A percentile compares a stretch with the other conserved stretches of the same genome.
Conservation (phyloP, 1,284 basidiomycete species). For the Cystobasidium pallidum region DNA sequence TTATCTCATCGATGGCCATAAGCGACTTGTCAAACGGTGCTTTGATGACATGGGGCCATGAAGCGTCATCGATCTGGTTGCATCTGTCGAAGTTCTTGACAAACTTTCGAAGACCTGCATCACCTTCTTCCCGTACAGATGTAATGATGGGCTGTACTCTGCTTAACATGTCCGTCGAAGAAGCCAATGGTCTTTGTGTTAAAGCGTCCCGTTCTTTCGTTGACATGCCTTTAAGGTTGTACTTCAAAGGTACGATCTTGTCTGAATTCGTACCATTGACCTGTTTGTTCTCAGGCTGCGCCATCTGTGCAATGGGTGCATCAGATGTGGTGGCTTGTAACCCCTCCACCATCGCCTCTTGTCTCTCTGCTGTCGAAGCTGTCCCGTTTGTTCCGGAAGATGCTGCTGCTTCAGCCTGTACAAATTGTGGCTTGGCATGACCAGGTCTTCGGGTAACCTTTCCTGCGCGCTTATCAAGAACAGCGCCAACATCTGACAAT, state of each 20-base stretch:
- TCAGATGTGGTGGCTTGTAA: conserved; percentile 31
- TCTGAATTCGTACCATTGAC: conserved; percentile 55
- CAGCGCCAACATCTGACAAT: conserved; percentile 81
- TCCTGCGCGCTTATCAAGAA: conserved; percentile 81
- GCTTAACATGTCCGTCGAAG: conserved; percentile 89
- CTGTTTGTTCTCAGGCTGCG: conserved; percentile 54
- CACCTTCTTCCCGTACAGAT: conserved; percentile 79
- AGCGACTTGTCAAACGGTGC: conserved; percentile 57
- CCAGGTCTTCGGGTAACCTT: conserved; percentile 87
- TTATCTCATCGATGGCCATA: conserved; percentile 64
- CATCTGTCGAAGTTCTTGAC: conserved; percentile 89
- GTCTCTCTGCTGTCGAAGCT: conserved; percentile 38
- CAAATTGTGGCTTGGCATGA: conserved; percentile 89
- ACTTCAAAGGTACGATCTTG: conserved; percentile 46
- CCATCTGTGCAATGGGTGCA: conserved; percentile 45
- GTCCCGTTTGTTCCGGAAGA: conserved; percentile 51
- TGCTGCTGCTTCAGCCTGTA: conserved; percentile 54
- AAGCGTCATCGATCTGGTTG: conserved; percentile 69
- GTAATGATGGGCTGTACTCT: conserved; percentile 95
- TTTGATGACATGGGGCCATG: conserved; percentile 58
- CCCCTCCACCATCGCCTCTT: conserved; percentile 36
- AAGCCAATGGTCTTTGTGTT: conserved; percentile 86
- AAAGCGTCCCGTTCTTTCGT: conserved; percentile 68
- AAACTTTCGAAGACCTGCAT: conserved; percentile 82
- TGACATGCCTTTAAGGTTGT: conserved; percentile 64